Evolutionary conservation across 2,329 filamentous ascomycete species (phyloP).

Genomic region (Didymella arachidicola): DNA sequence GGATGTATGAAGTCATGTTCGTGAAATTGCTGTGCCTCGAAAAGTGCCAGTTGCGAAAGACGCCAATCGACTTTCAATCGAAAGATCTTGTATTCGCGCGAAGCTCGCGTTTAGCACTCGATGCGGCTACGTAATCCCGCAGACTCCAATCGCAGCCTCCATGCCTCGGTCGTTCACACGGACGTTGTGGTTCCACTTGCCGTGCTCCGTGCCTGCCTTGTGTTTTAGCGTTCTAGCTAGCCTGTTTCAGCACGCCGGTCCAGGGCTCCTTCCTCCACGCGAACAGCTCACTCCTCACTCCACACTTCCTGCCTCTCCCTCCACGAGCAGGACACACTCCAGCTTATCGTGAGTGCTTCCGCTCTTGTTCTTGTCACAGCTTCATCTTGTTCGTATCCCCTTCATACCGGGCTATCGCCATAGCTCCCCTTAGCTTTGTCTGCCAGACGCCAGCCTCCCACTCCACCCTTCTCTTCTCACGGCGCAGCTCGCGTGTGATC

Average conservation of each 20-base stretch:
- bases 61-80: background rate
- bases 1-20: constrained; percentile 80
- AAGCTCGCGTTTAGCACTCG: constrained; percentile 5
- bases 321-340: constrained; percentile 33
- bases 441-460: constrained; percentile 41
- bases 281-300: constrained; percentile 10
- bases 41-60: background rate
- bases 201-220: constrained; percentile 19
- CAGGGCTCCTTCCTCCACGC: constrained; percentile 29
- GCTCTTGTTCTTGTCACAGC: constrained; percentile 38
- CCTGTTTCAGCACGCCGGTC: constrained; percentile 30
- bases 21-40: background rate
- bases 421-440: constrained; percentile 45
- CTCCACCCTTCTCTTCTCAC: constrained; percentile 45
- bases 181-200: constrained; percentile 33
- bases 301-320: constrained; percentile 30
- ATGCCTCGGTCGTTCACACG: constrained; percentile 16
- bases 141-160: constrained; percentile 11
- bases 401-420: constrained; percentile 42
- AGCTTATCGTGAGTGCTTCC: constrained; percentile 52
- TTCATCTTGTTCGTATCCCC: constrained; percentile 39
- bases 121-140: constrained; percentile 20
- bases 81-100: constrained; percentile 15
- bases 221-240: constrained; percentile 27
- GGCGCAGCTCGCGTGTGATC: constrained; percentile 42